Evolutionary conservation across 129 eudicot species (phyloP), one percentile per base, ranked within the genome.

Genomic region (Artemisia tridentata): DNA sequence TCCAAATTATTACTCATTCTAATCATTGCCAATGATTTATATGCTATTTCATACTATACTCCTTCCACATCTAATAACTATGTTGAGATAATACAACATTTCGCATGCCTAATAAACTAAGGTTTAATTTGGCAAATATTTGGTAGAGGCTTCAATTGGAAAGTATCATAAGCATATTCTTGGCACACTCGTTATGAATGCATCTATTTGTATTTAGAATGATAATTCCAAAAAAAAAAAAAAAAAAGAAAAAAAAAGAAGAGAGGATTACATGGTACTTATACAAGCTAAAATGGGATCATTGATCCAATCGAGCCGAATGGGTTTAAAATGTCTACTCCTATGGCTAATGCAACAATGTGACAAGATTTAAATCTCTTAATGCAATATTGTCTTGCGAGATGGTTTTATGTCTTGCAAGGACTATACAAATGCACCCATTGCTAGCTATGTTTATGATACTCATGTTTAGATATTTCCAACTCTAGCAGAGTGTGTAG

Each of bases 1-100:
- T 34, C 20, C 13, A n/a, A 13, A 20, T 69, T 21, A 49, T 25
- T 60, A 20, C 45, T 34, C 63, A 64, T 76, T 76, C 65, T 69
- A 62, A 77, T 77, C 15, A 77, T 77, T 77, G 76, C 38, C 81
- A 77, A 77, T 77, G 58, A 77, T 77, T 61, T 13, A 54, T 69
- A 46, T 68, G 63, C 52, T 59, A 65, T 54, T 64, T 53, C 49
- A 73, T 63, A 63, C 71, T 47, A 34, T 7, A 34, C 41, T 20
- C 38, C 53, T 74, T 51, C 54, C 63, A 41, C 41, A 41, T 31
- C 11, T 13, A 15, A 55, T 11, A 52, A 27, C 16, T 45, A 16
- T 23, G 45, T 11, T 9, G 7, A 48, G 51, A 60, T 46, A 31
- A 17, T 1, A 34, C 27, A 46, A 6, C 12, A 20, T n/a, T 65